These are phyloP conservation scores for Hysterium pulicare DNA, from an alignment of 2,329 filamentous ascomycete species.

Conservation along the genomic window DNA sequence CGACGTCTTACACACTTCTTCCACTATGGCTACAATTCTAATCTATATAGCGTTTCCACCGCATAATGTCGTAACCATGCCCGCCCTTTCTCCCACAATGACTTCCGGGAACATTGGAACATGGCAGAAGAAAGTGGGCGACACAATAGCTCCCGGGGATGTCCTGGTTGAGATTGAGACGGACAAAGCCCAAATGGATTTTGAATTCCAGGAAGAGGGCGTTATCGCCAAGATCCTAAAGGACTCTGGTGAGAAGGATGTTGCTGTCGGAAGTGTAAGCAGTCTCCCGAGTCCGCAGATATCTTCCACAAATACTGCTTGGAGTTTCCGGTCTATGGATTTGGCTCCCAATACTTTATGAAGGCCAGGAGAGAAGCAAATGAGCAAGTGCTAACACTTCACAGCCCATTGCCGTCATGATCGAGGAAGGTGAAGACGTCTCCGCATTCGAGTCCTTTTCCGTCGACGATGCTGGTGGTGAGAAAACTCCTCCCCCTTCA, in stretches of 20 bases:
- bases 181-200: conserved; percentile 99
- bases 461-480: conserved; percentile 85
- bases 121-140: conserved; percentile 97
- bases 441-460: conserved; percentile 86
- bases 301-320: conserved; percentile 4
- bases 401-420: conserved; percentile 91
- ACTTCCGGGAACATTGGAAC: conserved; percentile 90
- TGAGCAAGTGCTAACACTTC: conserved; percentile 25
- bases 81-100: conserved; percentile 97
- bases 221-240: conserved; percentile 91
- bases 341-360: not conserved
- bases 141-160: conserved; percentile 82
- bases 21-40: not conserved
- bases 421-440: conserved; percentile 87
- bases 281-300: too few species aligned
- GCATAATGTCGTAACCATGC: conserved; percentile 96
- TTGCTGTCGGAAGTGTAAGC: conserved; percentile 85
- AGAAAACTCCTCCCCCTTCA: conserved; percentile 61
- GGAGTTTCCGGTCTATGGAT: too few species aligned
- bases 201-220: conserved; percentile 98
- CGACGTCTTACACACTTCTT: not conserved
- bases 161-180: conserved; percentile 98
- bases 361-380: not conserved
- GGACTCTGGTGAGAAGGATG: conserved; percentile 89
- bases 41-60: conserved; percentile 75